phyloP scores from a whole-genome alignment of 169 alveolate genomes.

The Toxoplasma gondii region DNA sequence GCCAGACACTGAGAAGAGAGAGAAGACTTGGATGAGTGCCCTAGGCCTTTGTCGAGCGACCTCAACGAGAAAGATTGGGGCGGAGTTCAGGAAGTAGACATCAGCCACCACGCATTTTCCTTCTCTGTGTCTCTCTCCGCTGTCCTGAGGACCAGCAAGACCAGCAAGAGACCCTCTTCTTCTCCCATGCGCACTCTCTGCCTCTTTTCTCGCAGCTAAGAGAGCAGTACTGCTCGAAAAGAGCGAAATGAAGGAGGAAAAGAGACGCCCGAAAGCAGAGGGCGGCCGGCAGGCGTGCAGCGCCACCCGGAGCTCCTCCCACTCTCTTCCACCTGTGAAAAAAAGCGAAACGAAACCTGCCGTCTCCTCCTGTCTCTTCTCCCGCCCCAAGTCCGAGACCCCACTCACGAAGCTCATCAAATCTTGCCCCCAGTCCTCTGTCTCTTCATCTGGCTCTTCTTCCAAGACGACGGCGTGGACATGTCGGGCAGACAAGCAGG shows the following conservation, averaged over 20 bases:
- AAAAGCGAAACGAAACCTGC: background rate
- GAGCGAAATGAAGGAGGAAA: background rate
- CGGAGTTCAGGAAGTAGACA: too few species aligned
- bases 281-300: background rate
- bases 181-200: too few species aligned
- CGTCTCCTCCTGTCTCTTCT: background rate
- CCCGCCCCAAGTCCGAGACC: background rate
- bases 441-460: background rate
- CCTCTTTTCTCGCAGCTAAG: too few species aligned
- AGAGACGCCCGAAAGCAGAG: background rate
- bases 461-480: slow-evolving; percentile 21
- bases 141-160: too few species aligned
- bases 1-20: too few species aligned
- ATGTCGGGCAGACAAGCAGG: slow-evolving; percentile 33
- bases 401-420: background rate
- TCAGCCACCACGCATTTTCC: too few species aligned
- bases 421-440: background rate
- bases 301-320: background rate
- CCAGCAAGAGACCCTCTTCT: too few species aligned
- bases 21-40: too few species aligned
- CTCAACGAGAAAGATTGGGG: too few species aligned
- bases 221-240: too few species aligned
- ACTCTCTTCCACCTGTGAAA: background rate
- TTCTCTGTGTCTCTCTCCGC: too few species aligned
- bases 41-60: too few species aligned